Evolutionary conservation across 495 filamentous ascomycete genomes (phyloP), one percentile per base, ranked within the genome.

Genomic region (Daldinia vernicosa): DNA sequence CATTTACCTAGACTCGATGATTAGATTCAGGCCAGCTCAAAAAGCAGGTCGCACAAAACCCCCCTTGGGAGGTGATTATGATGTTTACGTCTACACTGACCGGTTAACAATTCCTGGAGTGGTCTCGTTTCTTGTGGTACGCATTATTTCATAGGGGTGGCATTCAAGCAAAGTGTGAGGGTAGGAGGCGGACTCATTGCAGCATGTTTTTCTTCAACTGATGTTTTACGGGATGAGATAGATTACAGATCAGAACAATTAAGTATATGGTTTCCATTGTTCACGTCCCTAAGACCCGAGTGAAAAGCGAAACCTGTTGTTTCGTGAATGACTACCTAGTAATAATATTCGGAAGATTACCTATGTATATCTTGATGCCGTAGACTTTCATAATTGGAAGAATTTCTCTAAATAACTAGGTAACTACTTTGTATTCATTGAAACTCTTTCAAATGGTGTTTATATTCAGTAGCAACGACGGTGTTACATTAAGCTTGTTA

Each of bases 1-100:
- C 75, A 76, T 77, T 74, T 77, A n/a, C n/a, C n/a, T n/a, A 77
- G 75, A 77, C 68, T 76, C 74, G 75, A 77, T 55, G 73, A 74
- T 76, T 77, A 77, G 75, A 77, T 63, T 72, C 71, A 53, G 63
- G 74, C 70, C 73, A 27, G 47, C 60, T 73, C 51, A 59, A 57
- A 66, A 60, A 59, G 60, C 70, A 72, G 70, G 70, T 60, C 53
- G 19, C 43, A 47, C 55, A 60, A 62, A 63, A 65, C 70, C 67
- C 67, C 67, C 62, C 54, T 68, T 66, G 60, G 45, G 75, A 70
- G 73, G 75, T 74, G 67, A 71, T 77, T 33, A 74, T 74, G 75
- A 75, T 66, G 63, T 77, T 70, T 57, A 77, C 74, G 75, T 76
- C 70, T 72, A 60, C 71, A 70, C 57, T 66, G 63, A 50, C 33